Evolutionary conservation across 495 filamentous ascomycete species (phyloP), one percentile per base, ranked within the genome.

Genomic region (Penicillium riverlandense): DNA sequence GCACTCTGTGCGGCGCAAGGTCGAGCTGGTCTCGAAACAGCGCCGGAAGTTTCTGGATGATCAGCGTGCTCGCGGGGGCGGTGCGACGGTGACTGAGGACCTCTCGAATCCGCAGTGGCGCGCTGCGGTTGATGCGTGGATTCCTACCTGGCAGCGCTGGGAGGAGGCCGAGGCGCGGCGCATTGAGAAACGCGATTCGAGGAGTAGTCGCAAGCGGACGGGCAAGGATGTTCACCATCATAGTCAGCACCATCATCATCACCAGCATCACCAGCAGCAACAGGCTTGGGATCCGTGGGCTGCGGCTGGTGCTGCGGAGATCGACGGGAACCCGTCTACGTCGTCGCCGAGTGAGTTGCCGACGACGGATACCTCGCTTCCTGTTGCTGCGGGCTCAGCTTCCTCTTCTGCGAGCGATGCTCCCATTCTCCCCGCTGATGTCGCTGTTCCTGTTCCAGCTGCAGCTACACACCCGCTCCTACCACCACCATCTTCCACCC

Each of bases 1-100:
- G 69, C 67, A 72, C 14, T 71, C 67, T 11, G 69, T 72, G 11
- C 69, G 69, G 7, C 57, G 69, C 27, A 72, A 71, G 48, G 69
- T 72, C 2, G 69, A 72, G 44, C 36, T 65, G 15, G 63, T 70
- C 7, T 71, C 69, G 29, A 72, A 68, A 35, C 66, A 69, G 52
- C 57, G 69, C 8, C 63, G 69, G 47, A 66, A 71, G 45, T 65
- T 60, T 37, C 54, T 71, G 1, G 61, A 69, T 2, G 67, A 70
- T 14, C 62, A 63, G 45, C 22, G 22, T 6, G 2, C 22, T 22
- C 22, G 22, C 22, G 22, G 22, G 2, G 22, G 2, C 22, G 22
- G 2, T 2, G 22, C 22, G 22, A 22, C 22, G 22, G 22, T 22
- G 22, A 22, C 22, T 0, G 53, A 64, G 16, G 66, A 69, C 35